A percentile compares a stretch with the other conserved stretches of the same genome.
These are phyloP conservation scores for Solanum rostratum DNA, from an alignment of 257 asterid genomes.

Conservation along the genomic window DNA sequence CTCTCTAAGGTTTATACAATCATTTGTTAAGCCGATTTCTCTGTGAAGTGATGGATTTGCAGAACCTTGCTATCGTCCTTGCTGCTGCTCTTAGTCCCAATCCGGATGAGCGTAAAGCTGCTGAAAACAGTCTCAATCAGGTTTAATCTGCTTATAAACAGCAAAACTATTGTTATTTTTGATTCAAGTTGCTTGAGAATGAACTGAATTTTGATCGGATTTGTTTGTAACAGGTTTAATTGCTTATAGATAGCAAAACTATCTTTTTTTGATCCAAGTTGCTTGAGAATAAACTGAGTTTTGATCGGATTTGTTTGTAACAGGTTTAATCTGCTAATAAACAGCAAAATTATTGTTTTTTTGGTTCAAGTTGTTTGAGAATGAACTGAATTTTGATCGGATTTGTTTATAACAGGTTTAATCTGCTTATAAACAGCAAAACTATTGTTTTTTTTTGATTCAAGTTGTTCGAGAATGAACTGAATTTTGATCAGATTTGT, in stretches of 20 bases:
- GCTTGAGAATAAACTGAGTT: background rate
- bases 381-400: background rate
- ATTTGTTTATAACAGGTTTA: background rate
- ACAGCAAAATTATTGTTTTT: background rate
- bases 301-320: background rate
- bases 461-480: background rate
- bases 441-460: background rate
- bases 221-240: too few relatives aligned
- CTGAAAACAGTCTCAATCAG: conserved; percentile 89
- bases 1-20: background rate
- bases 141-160: conserved; percentile 14
- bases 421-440: background rate
- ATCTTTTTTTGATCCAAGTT: background rate
- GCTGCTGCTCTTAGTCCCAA: conserved; percentile 78
- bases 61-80: conserved; percentile 51
- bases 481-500: background rate
- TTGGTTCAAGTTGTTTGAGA: background rate
- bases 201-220: background rate
- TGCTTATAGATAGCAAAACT: too few relatives aligned
- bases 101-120: conserved; percentile 80
- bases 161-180: background rate
- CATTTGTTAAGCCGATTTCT: background rate
- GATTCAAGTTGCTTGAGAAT: background rate
- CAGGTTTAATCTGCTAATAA: too few relatives aligned
- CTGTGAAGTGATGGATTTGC: conserved; percentile 47